Percentiles rank a stretch among this genome's conserved stretches.
phyloP scores from a whole-genome alignment of 768 basidiomycete species.

The Saitozyma sp. region DNA sequence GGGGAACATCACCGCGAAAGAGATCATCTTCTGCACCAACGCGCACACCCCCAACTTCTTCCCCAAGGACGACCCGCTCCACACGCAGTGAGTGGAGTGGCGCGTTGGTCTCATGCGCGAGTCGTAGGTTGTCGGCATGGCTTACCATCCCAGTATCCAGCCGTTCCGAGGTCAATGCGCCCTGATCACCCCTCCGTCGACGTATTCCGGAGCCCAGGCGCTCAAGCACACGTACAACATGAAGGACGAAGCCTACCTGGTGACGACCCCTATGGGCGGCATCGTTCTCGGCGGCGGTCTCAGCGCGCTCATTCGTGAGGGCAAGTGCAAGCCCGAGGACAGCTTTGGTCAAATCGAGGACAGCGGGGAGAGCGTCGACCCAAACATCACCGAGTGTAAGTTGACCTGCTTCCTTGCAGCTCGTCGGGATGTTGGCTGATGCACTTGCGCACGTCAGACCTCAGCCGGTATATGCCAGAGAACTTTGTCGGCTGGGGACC shows the following conservation, averaged over 20 bases:
- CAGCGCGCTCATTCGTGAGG: slow-evolving; percentile 8
- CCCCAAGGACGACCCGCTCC: too few species aligned
- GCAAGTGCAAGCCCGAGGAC: slow-evolving; percentile 9
- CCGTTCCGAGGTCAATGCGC: slow-evolving; percentile 33
- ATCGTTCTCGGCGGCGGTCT: slow-evolving; percentile 27
- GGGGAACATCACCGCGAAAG: too few species aligned
- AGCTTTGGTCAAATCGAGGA: slow-evolving; percentile 22
- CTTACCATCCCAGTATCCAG: slow-evolving; percentile 16
- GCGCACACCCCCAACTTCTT: too few species aligned
- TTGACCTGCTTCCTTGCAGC: background rate
- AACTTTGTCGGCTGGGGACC: slow-evolving; percentile 23
- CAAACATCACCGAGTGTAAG: slow-evolving; percentile 8
- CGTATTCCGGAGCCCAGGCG: slow-evolving; percentile 19
- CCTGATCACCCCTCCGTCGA: slow-evolving; percentile 29
- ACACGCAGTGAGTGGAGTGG: too few species aligned
- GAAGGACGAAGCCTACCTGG: slow-evolving; percentile 23
- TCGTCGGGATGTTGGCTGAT: background rate
- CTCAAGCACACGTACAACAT: slow-evolving; percentile 33
- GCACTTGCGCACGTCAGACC: slow-evolving; percentile 8
- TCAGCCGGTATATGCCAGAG: slow-evolving; percentile 5
- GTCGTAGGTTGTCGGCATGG: background rate
- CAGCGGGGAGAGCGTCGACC: slow-evolving; percentile 6
- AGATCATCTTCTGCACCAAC: too few species aligned
- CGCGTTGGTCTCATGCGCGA: too few species aligned
- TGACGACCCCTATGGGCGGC: slow-evolving; percentile 20